phyloP scores from a whole-genome alignment of 345 rosid species.

The Clausena lansium region DNA sequence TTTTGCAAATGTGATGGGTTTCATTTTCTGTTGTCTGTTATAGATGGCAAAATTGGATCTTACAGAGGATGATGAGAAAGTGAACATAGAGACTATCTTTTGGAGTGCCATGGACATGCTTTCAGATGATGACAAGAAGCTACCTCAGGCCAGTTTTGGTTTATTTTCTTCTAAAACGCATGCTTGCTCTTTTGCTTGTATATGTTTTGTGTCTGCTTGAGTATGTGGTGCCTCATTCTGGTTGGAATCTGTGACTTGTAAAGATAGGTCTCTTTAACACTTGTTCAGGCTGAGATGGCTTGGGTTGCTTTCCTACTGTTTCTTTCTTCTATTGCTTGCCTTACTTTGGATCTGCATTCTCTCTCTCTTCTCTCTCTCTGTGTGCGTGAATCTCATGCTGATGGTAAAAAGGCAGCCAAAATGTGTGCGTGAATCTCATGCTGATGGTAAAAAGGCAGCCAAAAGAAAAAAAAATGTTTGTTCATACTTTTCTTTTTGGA shows the following conservation, averaged over 20 bases:
- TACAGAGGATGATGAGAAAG: conserved; percentile 88
- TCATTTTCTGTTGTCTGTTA: background rate
- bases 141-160: conserved; percentile 85
- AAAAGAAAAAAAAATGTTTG: background rate
- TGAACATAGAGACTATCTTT: conserved; percentile 70
- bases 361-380: background rate
- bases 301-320: background rate
- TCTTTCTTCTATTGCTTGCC: background rate
- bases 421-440: background rate
- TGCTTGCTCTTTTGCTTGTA: conserved; percentile 1
- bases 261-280: background rate
- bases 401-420: background rate
- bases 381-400: background rate
- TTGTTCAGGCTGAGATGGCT: background rate
- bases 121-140: conserved; percentile 96
- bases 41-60: conserved; percentile 99
- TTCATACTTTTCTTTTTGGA: background rate
- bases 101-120: conserved; percentile 99
- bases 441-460: background rate
- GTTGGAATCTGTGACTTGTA: background rate
- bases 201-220: background rate
- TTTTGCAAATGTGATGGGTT: background rate
- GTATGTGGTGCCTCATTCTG: background rate
- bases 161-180: conserved; percentile 15
- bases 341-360: background rate